Base-by-base conservation (phyloP, 257 asterid genomes). In the Apocynum venetum region DNA sequence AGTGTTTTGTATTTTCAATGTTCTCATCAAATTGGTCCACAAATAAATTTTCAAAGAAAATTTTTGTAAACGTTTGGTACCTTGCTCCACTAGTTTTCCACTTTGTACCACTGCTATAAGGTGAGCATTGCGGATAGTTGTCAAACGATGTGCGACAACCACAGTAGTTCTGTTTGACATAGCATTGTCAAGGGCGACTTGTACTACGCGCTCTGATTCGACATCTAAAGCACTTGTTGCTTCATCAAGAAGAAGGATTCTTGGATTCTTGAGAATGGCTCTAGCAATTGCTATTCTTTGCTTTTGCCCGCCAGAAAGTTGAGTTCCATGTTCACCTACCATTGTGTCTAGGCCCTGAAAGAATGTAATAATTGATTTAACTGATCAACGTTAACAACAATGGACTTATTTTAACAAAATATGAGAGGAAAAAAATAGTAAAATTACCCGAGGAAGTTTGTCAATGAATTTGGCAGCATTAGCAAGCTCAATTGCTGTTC, bases 211-310 rank as follows among this genome's bases (percentile, higher is more conserved):
- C 67, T 93, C 98, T 1, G 97, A 93, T 75, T 89, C 98, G 0
- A 89, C 88, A 83, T 93, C 98, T 67, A 93, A 78, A 57, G 97
- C 97, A 67, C 97, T 93, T 17, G 97, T 92, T 6, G 97, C 97
- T 87, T 92, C 97, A 80, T 93, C 97, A 1, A 93, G 96, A 65
- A 93, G 97, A 48, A 93, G 96, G 76, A 93, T 87, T 80, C 79
- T 93, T 1, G 97, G 97, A 51, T 89, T 82, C 84, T 88, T 93
- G 56, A 93, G 77, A 80, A 93, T 91, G 38, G 97, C 97, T 47
- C 97, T 83, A 9, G 97, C 97, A 76, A 93, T 93, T 35, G 97
- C 96, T 11, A 93, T 78, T 77, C 97, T 79, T 76, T 93, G 97
- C 85, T 93, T 93, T 77, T 93, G 97, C 56, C 97, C 97, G 1